phyloP scores from a whole-genome alignment of 192 early-diverging fungal species.

The Anaeromyces robustus region DNA sequence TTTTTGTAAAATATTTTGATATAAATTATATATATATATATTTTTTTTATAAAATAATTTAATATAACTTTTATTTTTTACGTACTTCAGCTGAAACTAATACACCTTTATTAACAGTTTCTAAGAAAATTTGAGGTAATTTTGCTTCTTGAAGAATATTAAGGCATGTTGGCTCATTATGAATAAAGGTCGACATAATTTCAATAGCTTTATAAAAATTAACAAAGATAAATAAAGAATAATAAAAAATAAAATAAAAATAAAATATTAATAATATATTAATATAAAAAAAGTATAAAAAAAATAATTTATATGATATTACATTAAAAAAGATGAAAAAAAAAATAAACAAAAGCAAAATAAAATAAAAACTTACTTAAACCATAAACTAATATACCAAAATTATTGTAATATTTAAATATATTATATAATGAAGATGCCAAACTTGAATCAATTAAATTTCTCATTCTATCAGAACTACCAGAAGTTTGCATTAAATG shows the following conservation, averaged over 20 bases:
- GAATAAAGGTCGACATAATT: conserved; percentile 86
- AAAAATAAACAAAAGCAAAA: too few species aligned
- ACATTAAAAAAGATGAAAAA: too few species aligned
- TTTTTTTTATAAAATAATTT: too few species aligned
- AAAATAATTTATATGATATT: too few species aligned
- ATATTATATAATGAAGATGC: conserved; percentile 57
- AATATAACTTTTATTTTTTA: conserved; percentile 1
- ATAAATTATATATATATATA: too few species aligned
- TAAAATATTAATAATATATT: too few species aligned
- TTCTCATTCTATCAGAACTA: conserved; percentile 77
- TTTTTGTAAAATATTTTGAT: too few species aligned
- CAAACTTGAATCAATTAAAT: conserved; percentile 77
- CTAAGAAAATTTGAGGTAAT: conserved; percentile 70
- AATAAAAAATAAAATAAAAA: too few species aligned
- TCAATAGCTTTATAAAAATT: conserved; percentile 48
- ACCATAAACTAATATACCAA: conserved; percentile 66
- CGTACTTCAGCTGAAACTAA: conserved; percentile 68
- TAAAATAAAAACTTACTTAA: conserved; percentile 40
- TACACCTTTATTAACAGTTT: conserved; percentile 45
- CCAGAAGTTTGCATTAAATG: conserved; percentile 92
- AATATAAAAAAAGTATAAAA: too few species aligned
- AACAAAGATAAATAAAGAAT: neutral
- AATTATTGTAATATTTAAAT: conserved; percentile 55
- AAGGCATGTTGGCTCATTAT: conserved; percentile 93
- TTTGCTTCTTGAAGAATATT: conserved; percentile 84